Evolutionary conservation across 83 land plant species (phyloP).

Genomic region (Diphasiastrum complanatum): DNA sequence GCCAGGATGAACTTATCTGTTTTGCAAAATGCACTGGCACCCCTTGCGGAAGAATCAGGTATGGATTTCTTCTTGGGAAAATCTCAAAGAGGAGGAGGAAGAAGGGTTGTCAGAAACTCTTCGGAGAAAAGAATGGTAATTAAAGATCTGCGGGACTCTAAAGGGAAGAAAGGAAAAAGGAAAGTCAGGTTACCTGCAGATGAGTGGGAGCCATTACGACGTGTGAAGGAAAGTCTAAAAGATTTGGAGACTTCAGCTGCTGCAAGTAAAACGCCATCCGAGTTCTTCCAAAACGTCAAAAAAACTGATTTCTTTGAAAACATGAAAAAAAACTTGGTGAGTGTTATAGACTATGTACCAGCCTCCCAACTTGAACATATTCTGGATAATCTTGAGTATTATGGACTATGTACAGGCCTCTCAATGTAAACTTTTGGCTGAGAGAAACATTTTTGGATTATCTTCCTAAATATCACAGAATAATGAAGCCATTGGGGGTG

Average conservation of each 20-base stretch:
- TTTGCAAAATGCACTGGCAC: constrained; percentile 11
- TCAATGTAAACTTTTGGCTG: too few relatives aligned
- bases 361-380: not conserved
- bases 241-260: constrained; percentile 33
- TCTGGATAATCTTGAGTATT: too few relatives aligned
- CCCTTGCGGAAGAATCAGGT: constrained; percentile 12
- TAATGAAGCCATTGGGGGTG: too few relatives aligned
- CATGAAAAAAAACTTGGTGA: constrained; percentile 28
- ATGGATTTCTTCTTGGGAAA: constrained; percentile 20
- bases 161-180: constrained; percentile 11
- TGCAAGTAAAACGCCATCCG: constrained; percentile 30
- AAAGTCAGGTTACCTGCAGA: constrained; percentile 9
- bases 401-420: too few relatives aligned
- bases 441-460: too few relatives aligned
- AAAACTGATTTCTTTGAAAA: constrained; percentile 35
- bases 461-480: too few relatives aligned
- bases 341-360: not conserved
- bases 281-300: constrained; percentile 29
- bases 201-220: constrained; percentile 40
- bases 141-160: constrained; percentile 10
- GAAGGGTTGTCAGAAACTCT: constrained; percentile 1
- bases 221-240: constrained; percentile 29
- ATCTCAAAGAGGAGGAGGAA: constrained; percentile 2
- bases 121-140: constrained; percentile 14
- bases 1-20: constrained; percentile 11